Evolutionary conservation across 2,329 filamentous ascomycete genomes (phyloP).

Genomic region (Claviceps sp.): DNA sequence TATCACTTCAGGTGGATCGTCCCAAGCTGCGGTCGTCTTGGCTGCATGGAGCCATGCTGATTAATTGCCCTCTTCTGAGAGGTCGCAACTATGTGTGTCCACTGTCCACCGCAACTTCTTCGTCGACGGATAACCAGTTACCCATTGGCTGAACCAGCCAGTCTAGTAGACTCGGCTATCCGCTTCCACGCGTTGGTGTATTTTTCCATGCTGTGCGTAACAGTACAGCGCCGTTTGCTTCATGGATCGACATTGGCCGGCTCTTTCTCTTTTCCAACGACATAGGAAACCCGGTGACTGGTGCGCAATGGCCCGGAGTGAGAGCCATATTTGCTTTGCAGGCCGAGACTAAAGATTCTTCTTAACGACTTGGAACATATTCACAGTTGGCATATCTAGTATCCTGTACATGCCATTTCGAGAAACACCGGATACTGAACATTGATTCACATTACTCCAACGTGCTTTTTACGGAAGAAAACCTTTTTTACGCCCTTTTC

Average conservation of each 20-base stretch:
- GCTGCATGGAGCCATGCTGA: constrained; percentile 14
- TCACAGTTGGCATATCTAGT: not conserved
- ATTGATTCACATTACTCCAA: not conserved
- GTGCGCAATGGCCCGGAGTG: not conserved
- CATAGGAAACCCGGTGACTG: not conserved
- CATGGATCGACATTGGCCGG: not conserved
- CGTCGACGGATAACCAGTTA: constrained; percentile 4
- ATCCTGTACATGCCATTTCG: not conserved
- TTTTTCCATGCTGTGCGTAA: not conserved
- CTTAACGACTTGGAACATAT: not conserved
- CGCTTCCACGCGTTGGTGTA: not conserved
- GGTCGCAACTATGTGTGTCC: constrained; percentile 8
- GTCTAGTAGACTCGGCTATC: not conserved
- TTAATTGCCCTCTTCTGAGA: constrained; percentile 23
- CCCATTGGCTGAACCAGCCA: constrained; percentile 5
- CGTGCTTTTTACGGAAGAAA: not conserved
- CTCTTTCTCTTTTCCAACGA: no score
- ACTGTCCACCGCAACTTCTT: not conserved
- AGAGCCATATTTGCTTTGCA: not conserved
- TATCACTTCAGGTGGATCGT: not conserved
- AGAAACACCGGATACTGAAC: not conserved
- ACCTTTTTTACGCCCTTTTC: not conserved
- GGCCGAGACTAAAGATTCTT: not conserved
- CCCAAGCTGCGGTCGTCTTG: not conserved
- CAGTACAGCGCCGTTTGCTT: not conserved